Base-by-base conservation (phyloP, 164 flowering plant genomes). In the Vitis vinifera region DNA sequence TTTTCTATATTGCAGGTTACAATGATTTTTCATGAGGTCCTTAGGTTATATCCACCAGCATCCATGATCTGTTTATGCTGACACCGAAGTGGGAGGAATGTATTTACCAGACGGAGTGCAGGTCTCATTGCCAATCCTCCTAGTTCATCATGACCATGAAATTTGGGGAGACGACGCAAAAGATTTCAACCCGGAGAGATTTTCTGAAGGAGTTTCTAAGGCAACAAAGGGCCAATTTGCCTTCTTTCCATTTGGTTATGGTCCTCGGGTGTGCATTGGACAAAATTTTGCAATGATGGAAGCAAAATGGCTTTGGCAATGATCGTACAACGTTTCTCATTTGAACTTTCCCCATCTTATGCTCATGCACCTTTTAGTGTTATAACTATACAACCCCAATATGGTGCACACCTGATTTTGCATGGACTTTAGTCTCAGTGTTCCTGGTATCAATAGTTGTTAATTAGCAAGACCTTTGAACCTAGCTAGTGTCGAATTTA, bases 181-280 rank as follows among this genome's bases (percentile, higher is more conserved):
- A 8, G 72, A 76, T 52, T 76, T 76, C 69, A 72, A 68, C 1
- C 79, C 79, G 6, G 76, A 68, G 51, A 65, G 76, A 27, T 76
- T 76, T 37, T 19, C 76, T 0, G 62, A 27, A 4, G 79, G 75
- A 29, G 60, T 72, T 63, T 68, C 73, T 16, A 69, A 72, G 53
- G 79, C 76, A 27, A 19, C 73, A 30, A 76, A 76, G 51, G 48
- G 63, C 49, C 55, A 19, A 31, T 14, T 17, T 3, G 59, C 69
- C 3, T 76, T 68, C 59, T 51, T 59, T 30, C 76, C 79, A 44
- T 77, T 77, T 62, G 76, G 80, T 15, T 65, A 73, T 67, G 80
- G 80, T 10, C 76, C 76, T 9, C 51, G 53, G 14, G 3, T 51
- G 8, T 51, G 44, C 44, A 6, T 31, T 31, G 44, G 44, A 31